Evolutionary conservation across 2,329 filamentous ascomycete genomes (phyloP), one percentile per base, ranked within the genome.

Genomic region (Pezicula radicicola): DNA sequence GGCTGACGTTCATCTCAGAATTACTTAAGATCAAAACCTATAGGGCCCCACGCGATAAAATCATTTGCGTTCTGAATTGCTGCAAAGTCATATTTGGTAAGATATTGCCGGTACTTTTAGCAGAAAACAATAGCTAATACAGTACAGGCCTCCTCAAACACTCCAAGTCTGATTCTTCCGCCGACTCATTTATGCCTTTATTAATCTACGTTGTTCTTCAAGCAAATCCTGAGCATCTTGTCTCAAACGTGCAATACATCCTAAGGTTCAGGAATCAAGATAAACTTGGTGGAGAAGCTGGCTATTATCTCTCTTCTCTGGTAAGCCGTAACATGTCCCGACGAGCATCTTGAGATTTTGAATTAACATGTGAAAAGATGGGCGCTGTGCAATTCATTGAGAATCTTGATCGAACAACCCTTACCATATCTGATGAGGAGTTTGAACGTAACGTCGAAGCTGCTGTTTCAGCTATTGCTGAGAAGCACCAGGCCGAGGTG

Each of bases 201-300:
- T 79, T 99, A 51, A 99, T 99, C 52, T 97, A 96, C 62, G 94
- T 96, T 25, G 92, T 97, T 12, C 77, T 99, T 25, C 90, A 94
- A 70, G 91, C 91, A 42, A 97, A 96, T 62, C 94, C 94, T 0
- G 92, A 97, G 55, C 91, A 97, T 69, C 76, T 99, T 33, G 92
- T 97, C 25, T 97, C 92, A 53, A 99, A 99, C 68, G 90, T 99
- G 3, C 94, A 99, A 70, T 99, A 99, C 69, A 97, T 99, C 57
- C 77, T 97, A 48, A 86, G 95, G 43, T 99, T 99, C 74, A 85
- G 94, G 48, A 97, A 97, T 65, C 94, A 97, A 70, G 94, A 99
- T 49, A 97, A 97, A 69, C 83, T 99, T 1, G 89, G 89, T 21
- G 94, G 94, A n/a, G 94, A 99, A 75, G 93, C 94, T 13, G 94